Percentiles rank a stretch among this genome's conserved stretches.
Evolutionary conservation across 179 eudicot species (phyloP).

Genomic region (Silene coronaria): DNA sequence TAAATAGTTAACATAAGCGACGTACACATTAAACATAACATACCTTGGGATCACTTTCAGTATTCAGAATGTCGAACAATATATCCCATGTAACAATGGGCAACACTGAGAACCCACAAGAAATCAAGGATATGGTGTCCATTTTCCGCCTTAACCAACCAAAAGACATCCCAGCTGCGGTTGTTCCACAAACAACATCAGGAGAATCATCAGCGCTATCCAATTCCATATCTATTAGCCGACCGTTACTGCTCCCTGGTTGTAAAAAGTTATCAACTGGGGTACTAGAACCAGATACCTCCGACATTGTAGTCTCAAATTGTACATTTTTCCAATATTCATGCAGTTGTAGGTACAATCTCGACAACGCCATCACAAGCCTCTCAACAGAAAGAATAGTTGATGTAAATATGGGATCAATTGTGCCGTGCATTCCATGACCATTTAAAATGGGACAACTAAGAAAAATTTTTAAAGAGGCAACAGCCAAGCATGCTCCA

Average conservation of each 20-base stretch:
- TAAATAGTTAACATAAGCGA: not conserved
- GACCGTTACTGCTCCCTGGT: conserved; percentile 31
- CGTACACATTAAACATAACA: conserved; percentile 13
- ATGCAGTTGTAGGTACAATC: conserved; percentile 49
- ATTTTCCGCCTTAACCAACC: conserved; percentile 48
- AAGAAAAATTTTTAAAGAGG: conserved; percentile 55
- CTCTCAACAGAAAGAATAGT: conserved; percentile 51
- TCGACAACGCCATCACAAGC: conserved; percentile 50
- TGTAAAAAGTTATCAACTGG: conserved; percentile 32
- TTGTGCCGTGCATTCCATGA: conserved; percentile 28
- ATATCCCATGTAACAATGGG: conserved; percentile 78
- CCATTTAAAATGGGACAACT: conserved; percentile 52
- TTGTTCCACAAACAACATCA: conserved; percentile 40
- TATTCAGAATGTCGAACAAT: conserved; percentile 52
- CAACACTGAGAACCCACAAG: conserved; percentile 57
- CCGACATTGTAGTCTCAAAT: conserved; percentile 28
- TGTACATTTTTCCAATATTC: conserved; percentile 31
- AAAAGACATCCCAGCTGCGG: conserved; percentile 31
- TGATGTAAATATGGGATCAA: conserved; percentile 32
- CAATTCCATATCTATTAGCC: conserved; percentile 70
- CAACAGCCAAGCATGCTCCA: conserved; percentile 35
- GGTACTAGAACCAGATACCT: conserved; percentile 31
- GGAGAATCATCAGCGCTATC: conserved; percentile 60
- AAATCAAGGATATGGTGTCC: conserved; percentile 51
- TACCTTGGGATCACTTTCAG: conserved; percentile 67